Evolutionary conservation across 768 basidiomycete species (phyloP).

Genomic region (Atractiella rhizophila): DNA sequence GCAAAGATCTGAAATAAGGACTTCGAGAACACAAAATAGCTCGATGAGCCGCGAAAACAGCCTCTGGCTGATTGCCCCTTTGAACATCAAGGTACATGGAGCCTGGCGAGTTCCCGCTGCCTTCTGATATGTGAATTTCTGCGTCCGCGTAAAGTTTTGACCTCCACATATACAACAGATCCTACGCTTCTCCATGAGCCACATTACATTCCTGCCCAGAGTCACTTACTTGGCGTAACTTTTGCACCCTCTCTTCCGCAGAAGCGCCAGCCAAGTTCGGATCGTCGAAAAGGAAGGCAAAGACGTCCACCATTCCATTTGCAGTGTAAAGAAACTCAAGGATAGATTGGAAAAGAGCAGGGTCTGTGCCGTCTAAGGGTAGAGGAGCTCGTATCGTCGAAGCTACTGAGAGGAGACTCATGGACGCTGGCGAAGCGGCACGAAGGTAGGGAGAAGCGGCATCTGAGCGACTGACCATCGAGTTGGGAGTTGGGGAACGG

Average conservation of each 20-base stretch:
- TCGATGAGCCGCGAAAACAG: conserved; percentile 71
- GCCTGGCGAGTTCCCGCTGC: conserved; percentile 9
- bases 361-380: conserved; percentile 26
- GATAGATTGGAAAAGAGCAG: conserved; percentile 61
- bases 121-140: conserved; percentile 34
- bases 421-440: conserved; percentile 24
- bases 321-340: conserved; percentile 89
- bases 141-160: conserved; percentile 81
- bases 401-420: conserved; percentile 30
- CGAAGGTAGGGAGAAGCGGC: conserved; percentile 14
- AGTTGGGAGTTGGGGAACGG: conserved; percentile 25
- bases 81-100: conserved; percentile 18
- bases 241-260: conserved; percentile 42
- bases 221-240: conserved; percentile 38
- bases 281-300: conserved; percentile 59
- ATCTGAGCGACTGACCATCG: conserved; percentile 20
- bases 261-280: conserved; percentile 22
- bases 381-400: conserved; percentile 29
- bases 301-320: conserved; percentile 51
- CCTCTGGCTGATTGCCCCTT: conserved; percentile 32
- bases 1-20: conserved; percentile 56
- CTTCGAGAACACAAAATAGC: conserved; percentile 76
- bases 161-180: conserved; percentile 90
- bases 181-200: conserved; percentile 22
- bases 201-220: neutral